A percentile compares a stretch with the other conserved stretches of the same genome.
Conservation (phyloP, 78 protist genomes). For the Chrysochromulina parva region DNA sequence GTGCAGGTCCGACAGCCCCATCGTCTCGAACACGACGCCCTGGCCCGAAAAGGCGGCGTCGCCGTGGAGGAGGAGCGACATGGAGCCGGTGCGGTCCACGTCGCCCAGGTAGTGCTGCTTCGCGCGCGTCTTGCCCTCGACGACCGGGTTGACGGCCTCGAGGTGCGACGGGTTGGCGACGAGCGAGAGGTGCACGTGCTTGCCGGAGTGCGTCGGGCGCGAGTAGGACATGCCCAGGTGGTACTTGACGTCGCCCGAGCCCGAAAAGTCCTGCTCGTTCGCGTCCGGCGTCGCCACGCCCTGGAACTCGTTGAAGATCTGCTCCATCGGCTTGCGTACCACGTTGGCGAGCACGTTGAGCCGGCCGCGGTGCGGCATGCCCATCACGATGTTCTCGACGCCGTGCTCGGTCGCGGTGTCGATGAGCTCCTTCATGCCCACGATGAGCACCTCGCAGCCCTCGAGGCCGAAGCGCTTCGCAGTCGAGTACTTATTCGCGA, state of each 20-base stretch:
- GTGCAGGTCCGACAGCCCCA: constrained; percentile 66
- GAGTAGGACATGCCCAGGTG: constrained; percentile 87
- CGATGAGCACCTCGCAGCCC: constrained; percentile 78
- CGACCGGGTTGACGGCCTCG: constrained; percentile 95
- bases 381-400: constrained; percentile 78
- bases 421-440: constrained; percentile 70
- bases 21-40: constrained; percentile 87
- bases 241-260: constrained; percentile 96
- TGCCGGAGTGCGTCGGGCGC: constrained; percentile 62
- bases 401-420: constrained; percentile 80
- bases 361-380: constrained; percentile 97
- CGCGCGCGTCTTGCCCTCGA: constrained; percentile 91
- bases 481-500: constrained; percentile 50
- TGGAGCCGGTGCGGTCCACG: neutral
- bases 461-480: constrained; percentile 93
- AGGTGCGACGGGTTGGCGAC: constrained; percentile 97
- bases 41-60: constrained; percentile 97
- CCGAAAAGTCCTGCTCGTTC: constrained; percentile 7
- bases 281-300: neutral
- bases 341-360: constrained; percentile 39
- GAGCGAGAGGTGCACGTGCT: constrained; percentile 71
- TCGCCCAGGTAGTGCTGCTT: constrained; percentile 70
- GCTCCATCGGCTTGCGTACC: constrained; percentile 82
- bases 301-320: constrained; percentile 89
- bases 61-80: constrained; percentile 85